These are phyloP conservation scores for Metschnikowia reukaufii DNA, from an alignment of 805 yeast species.

Conservation along the genomic window DNA sequence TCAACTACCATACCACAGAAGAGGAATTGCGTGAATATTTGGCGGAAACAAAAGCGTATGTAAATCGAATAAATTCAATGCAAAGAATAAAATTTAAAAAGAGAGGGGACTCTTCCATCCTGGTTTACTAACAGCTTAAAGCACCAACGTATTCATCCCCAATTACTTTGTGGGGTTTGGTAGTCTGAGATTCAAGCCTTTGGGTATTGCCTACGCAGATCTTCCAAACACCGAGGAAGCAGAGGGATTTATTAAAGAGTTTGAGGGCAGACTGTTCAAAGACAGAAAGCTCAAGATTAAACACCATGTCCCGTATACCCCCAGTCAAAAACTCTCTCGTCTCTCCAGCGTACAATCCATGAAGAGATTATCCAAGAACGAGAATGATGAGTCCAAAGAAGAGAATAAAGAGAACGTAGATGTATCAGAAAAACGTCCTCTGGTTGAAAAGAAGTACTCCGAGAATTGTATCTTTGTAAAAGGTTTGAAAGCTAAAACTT, in stretches of 20 bases:
- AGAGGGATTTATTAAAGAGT: conserved; percentile 25
- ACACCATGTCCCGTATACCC: conserved; percentile 42
- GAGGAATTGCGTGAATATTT: conserved; percentile 49
- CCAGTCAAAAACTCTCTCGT: conserved; percentile 23
- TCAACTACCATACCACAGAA: conserved; percentile 53
- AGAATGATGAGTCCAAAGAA: conserved; percentile 5
- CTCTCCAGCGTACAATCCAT: conserved; percentile 9
- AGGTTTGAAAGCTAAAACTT: conserved; percentile 37
- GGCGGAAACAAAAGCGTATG: conserved; percentile 48
- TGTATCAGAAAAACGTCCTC: background rate
- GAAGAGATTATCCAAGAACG: conserved; percentile 4
- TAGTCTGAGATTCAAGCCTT: conserved; percentile 40
- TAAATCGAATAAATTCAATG: conserved; percentile 7
- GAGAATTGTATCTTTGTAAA: conserved; percentile 48
- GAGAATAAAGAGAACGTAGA: conserved; percentile 5
- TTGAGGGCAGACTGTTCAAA: conserved; percentile 29
- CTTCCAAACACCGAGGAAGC: conserved; percentile 32
- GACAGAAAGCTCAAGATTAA: conserved; percentile 42
- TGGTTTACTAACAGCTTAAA: conserved; percentile 2
- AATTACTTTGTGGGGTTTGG: conserved; percentile 52
- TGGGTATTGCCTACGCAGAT: conserved; percentile 55
- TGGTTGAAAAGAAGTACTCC: conserved; percentile 27
- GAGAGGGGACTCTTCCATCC: background rate
- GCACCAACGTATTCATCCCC: conserved; percentile 49
- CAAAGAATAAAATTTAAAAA: too few species aligned